These are phyloP conservation scores for Ustilago hordei DNA, from an alignment of 1,284 basidiomycete genomes.

Conservation along the genomic window DNA sequence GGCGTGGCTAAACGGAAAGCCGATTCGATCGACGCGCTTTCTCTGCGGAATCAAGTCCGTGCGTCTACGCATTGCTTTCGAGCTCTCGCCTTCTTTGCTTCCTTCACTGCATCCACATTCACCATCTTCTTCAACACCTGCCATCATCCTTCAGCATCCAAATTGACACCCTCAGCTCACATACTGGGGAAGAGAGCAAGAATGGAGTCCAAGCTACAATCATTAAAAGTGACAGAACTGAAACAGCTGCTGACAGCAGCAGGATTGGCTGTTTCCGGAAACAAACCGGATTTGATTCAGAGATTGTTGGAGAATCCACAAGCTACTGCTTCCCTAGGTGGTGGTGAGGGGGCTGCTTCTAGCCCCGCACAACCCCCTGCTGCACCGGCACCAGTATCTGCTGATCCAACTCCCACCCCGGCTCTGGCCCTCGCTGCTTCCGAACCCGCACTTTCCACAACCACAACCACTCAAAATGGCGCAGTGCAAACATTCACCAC, in stretches of 20 bases:
- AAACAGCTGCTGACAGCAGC: conserved; percentile 58
- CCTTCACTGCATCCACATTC: background rate
- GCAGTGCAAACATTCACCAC: no score
- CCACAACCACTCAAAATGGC: background rate
- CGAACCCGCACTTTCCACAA: background rate
- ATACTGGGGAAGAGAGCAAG: background rate
- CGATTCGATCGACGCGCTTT: background rate
- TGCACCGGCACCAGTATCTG: conserved; percentile 8
- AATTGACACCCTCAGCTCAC: background rate
- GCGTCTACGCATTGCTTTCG: background rate
- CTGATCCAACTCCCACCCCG: conserved; percentile 1
- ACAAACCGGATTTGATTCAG: conserved; percentile 65
- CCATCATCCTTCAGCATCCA: background rate
- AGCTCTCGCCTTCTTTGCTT: background rate
- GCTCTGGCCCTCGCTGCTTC: conserved; percentile 1
- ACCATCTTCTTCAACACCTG: background rate
- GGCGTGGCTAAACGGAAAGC: background rate
- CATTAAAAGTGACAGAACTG: conserved; percentile 64
- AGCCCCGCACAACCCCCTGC: conserved; percentile 9
- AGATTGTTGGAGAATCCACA: conserved; percentile 63
- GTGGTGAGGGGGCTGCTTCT: background rate
- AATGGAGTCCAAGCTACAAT: conserved; percentile 62
- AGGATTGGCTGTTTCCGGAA: conserved; percentile 53
- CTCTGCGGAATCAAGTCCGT: background rate
- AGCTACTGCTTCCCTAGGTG: conserved; percentile 44